Percentiles rank a stretch among this genome's conserved stretches.
Conservation (phyloP, 495 filamentous ascomycete genomes). For the Penicillium pancosmium region DNA sequence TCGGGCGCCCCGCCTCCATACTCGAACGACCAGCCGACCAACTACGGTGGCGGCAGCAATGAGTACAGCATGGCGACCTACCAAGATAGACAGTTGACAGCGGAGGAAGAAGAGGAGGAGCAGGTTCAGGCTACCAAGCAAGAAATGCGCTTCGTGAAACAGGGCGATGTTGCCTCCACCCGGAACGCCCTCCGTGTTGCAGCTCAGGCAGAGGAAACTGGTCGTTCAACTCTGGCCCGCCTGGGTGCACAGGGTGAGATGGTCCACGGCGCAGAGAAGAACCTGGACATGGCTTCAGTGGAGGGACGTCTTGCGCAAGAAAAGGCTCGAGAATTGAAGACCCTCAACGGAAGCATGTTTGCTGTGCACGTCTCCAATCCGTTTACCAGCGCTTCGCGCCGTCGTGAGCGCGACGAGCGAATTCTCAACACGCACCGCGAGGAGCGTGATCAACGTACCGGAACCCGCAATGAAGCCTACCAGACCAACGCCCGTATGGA, state of each 20-base stretch:
- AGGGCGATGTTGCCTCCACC: conserved; percentile 71
- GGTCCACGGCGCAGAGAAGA: conserved; percentile 76
- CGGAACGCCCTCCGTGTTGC: conserved; percentile 68
- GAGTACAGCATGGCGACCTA: conserved; percentile 61
- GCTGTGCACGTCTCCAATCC: conserved; percentile 75
- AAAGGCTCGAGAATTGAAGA: conserved; percentile 75
- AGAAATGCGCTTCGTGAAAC: conserved; percentile 75
- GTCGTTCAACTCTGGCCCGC: conserved; percentile 65
- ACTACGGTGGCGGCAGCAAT: conserved; percentile 52
- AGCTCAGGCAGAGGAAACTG: conserved; percentile 71
- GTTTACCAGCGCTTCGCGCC: conserved; percentile 62
- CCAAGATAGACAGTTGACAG: conserved; percentile 70
- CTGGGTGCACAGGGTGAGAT: conserved; percentile 76
- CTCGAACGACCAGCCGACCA: conserved; percentile 40
- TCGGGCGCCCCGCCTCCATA: conserved; percentile 47
- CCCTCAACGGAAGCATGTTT: conserved; percentile 81
- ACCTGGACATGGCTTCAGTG: conserved; percentile 67
- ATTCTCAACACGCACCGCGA: conserved; percentile 62
- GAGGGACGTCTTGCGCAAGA: conserved; percentile 74
- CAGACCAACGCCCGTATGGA: conserved; percentile 60
- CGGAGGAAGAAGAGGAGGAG: conserved; percentile 72
- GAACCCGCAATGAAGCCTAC: conserved; percentile 66
- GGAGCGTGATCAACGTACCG: conserved; percentile 70
- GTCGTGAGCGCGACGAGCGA: conserved; percentile 60
- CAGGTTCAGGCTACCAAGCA: conserved; percentile 69